phyloP scores from a whole-genome alignment of 2,329 filamentous ascomycete species.

The Venturia carpophila region DNA sequence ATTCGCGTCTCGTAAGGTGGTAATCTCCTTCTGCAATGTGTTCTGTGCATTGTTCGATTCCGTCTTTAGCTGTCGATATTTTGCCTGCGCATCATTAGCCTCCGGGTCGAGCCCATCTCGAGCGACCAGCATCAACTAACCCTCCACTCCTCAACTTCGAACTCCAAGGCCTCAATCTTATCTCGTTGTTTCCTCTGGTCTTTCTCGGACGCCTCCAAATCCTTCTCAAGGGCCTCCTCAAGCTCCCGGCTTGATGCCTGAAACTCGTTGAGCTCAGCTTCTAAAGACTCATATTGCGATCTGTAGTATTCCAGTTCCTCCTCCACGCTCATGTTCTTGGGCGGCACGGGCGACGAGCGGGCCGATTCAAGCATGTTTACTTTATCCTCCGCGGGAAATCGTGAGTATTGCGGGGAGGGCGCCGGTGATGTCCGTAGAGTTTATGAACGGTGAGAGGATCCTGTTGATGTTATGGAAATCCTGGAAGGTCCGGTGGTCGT shows the following conservation, averaged over 20 bases:
- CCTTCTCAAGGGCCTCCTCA: conserved; percentile 89
- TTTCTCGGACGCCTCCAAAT: conserved; percentile 92
- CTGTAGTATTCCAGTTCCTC: conserved; percentile 93
- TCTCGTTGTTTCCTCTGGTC: conserved; percentile 77
- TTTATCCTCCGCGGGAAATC: neutral
- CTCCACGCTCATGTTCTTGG: conserved; percentile 40
- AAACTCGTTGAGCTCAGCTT: conserved; percentile 87
- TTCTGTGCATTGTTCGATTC: conserved; percentile 82
- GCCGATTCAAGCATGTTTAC: conserved; percentile 14
- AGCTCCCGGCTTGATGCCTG: conserved; percentile 89
- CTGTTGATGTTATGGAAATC: neutral
- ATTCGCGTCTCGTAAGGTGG: conserved; percentile 75
- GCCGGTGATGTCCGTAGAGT: neutral
- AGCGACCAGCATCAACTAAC: conserved; percentile 43
- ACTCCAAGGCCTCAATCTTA: conserved; percentile 75
- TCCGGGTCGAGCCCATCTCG: neutral
- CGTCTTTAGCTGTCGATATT: conserved; percentile 89
- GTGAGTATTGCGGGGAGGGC: neutral
- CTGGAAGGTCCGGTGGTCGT: neutral
- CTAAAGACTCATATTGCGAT: conserved; percentile 84
- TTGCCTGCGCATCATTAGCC: conserved; percentile 51
- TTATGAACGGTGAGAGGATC: neutral
- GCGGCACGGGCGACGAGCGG: conserved; percentile 16
- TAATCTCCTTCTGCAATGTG: conserved; percentile 89
- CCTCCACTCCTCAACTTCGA: conserved; percentile 98